Percentiles rank a stretch among this genome's conserved stretches.
These are phyloP conservation scores for Alectoria sarmentosa DNA, from an alignment of 495 filamentous ascomycete genomes.

Conservation along the genomic window DNA sequence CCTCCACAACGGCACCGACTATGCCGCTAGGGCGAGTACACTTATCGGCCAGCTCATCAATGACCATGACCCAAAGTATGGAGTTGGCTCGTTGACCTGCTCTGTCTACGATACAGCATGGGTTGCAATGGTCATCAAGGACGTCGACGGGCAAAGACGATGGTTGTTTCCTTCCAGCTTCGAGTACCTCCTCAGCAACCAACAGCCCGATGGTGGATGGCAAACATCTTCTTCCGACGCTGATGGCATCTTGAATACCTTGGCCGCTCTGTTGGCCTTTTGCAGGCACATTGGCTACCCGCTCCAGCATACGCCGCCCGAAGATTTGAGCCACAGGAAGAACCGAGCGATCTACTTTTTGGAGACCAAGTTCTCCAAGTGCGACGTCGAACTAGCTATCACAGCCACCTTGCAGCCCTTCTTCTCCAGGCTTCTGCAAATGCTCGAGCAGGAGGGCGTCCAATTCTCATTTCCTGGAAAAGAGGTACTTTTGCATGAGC, in stretches of 20 bases:
- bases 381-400: slow-evolving; percentile 28
- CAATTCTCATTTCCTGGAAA: slow-evolving; percentile 28
- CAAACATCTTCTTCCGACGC: slow-evolving; percentile 23
- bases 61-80: slow-evolving; percentile 24
- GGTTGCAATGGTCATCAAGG: slow-evolving; percentile 38
- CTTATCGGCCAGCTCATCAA: slow-evolving; percentile 19
- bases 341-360: slow-evolving; percentile 24
- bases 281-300: slow-evolving; percentile 19
- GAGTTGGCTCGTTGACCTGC: slow-evolving; percentile 29
- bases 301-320: slow-evolving; percentile 4
- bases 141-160: slow-evolving; percentile 8
- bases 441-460: slow-evolving; percentile 17
- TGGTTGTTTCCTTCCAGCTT: slow-evolving; percentile 37
- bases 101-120: slow-evolving; percentile 43
- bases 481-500: slow-evolving; percentile 18
- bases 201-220: slow-evolving; percentile 31
- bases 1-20: slow-evolving; percentile 11
- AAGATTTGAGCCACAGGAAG: slow-evolving; percentile 17
- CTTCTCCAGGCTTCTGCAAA: slow-evolving; percentile 28
- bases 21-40: slow-evolving; percentile 13
- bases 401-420: slow-evolving; percentile 33
- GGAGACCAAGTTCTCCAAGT: slow-evolving; percentile 25
- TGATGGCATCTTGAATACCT: slow-evolving; percentile 35
- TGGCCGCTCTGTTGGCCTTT: slow-evolving; percentile 31
- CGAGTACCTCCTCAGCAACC: slow-evolving; percentile 26